Base-by-base conservation (phyloP, 306 rosid genomes). In the Delonix regia region DNA sequence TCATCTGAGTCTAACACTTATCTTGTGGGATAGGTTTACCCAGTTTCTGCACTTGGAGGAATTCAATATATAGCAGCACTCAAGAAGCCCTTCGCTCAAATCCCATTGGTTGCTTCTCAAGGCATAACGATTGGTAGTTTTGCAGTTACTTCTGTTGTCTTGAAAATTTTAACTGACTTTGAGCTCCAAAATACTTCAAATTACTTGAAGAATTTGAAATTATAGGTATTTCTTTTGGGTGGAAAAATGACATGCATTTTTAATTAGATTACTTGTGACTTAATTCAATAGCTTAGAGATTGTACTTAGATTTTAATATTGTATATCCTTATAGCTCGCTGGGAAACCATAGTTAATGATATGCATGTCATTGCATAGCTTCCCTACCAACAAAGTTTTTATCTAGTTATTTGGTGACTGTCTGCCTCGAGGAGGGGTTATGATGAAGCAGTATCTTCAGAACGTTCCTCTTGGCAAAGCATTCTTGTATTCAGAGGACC, bases 21-120 rank as follows among this genome's bases (percentile, higher is more conserved):
- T 71, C 76, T 78, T 71, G 79, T 79, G 61, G 73, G 78, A 69
- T 84, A 94, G 98, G 81, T 94, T 64, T 92, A 90, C 87, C 97
- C 98, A 60, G 94, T 90, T 85, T 94, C 98, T n/a, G 91, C 89
- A 66, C 85, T 94, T 57, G 97, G 97, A 38, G 97, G 98, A 64
- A 74, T 78, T 66, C 81, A 81, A 44, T 92, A 94, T 53, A 86
- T 94, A 77, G 82, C 97, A 80, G 92, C 98, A 62, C 85, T 94
- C 45, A 92, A 89, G 82, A 94, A 85, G 82, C 87, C 98, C 45
- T 94, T 94, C 87, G 81, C 91, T 68, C 93, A 89, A 73, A 82
- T 92, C 75, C 84, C 91, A 38, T 82, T 94, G 91, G 88, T 94
- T 86, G 98, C 98, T 83, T 92, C 98, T 72, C 98, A 89, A 71